Percentiles rank a stretch among this genome's conserved stretches.
phyloP scores from a whole-genome alignment of 2,329 filamentous ascomycete genomes.

The Pestalotiopsis sp. region DNA sequence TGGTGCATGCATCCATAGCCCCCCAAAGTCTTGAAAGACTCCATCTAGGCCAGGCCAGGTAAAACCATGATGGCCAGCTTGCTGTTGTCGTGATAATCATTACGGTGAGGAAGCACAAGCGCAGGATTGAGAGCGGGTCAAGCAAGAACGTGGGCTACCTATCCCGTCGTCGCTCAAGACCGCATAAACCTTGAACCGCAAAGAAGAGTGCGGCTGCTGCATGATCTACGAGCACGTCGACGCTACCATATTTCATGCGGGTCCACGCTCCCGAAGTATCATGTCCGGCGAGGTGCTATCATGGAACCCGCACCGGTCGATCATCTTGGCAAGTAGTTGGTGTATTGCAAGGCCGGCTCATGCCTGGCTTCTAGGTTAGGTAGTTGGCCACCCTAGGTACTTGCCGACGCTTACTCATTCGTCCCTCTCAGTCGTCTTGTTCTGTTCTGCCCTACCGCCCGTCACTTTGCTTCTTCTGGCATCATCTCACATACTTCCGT shows the following conservation, averaged over 20 bases:
- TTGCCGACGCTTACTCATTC: background rate
- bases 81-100: too few relatives aligned
- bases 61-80: too few relatives aligned
- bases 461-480: constrained; percentile 3
- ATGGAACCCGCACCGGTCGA: constrained; percentile 4
- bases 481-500: constrained; percentile 22
- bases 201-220: background rate
- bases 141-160: background rate
- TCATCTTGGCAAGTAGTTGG: background rate
- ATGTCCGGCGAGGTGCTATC: background rate
- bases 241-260: constrained; percentile 3
- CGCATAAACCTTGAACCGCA: background rate
- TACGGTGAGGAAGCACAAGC: too few relatives aligned
- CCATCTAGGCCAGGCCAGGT: too few relatives aligned
- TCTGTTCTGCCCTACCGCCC: background rate
- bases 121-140: too few relatives aligned
- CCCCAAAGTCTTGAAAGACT: too few relatives aligned
- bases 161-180: background rate
- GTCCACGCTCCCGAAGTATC: background rate
- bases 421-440: background rate
- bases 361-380: background rate
- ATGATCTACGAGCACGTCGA: constrained; percentile 2
- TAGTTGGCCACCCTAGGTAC: background rate
- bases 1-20: background rate
- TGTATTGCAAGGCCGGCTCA: background rate